Evolutionary conservation across 2,329 filamentous ascomycete genomes (phyloP).

Genomic region (Diaporthe sp.): DNA sequence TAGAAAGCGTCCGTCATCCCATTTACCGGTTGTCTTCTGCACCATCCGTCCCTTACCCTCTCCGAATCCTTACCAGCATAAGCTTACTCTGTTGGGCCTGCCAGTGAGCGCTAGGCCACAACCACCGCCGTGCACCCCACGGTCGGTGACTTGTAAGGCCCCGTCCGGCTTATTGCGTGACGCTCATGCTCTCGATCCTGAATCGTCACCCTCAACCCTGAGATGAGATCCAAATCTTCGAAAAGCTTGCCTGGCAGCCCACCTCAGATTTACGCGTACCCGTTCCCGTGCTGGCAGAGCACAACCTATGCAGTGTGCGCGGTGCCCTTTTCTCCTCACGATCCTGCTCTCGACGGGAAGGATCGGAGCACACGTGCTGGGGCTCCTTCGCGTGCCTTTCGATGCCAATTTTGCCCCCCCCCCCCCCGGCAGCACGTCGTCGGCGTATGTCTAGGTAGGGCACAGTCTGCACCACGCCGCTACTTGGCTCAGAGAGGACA

Average conservation of each 20-base stretch:
- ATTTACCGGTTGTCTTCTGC: constrained; percentile 6
- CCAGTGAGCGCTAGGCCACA: constrained; percentile 18
- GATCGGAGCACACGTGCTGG: constrained; percentile 16
- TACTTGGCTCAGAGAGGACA: not conserved
- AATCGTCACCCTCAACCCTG: not conserved
- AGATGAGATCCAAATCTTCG: constrained; percentile 9
- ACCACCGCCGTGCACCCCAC: constrained; percentile 7
- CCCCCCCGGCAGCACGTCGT: not conserved
- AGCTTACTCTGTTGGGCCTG: constrained; percentile 12
- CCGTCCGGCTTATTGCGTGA: constrained; percentile 16
- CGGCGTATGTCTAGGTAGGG: not conserved
- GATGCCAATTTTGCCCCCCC: constrained; percentile 11
- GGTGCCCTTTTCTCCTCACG: constrained; percentile 7
- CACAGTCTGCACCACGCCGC: constrained; percentile 12
- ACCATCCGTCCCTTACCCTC: constrained; percentile 1
- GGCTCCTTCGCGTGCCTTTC: constrained; percentile 17
- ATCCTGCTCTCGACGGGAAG: constrained; percentile 20
- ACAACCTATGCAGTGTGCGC: not conserved
- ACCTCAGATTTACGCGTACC: not conserved
- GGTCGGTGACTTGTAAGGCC: constrained; percentile 14
- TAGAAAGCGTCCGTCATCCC: not conserved
- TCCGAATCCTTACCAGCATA: constrained; percentile 17
- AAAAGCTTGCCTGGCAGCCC: not conserved
- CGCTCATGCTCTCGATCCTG: constrained; percentile 9
- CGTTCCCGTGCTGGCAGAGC: not conserved